phyloP scores from a whole-genome alignment of 139 green algal genomes.

The Edaphochlamys debaryana region DNA sequence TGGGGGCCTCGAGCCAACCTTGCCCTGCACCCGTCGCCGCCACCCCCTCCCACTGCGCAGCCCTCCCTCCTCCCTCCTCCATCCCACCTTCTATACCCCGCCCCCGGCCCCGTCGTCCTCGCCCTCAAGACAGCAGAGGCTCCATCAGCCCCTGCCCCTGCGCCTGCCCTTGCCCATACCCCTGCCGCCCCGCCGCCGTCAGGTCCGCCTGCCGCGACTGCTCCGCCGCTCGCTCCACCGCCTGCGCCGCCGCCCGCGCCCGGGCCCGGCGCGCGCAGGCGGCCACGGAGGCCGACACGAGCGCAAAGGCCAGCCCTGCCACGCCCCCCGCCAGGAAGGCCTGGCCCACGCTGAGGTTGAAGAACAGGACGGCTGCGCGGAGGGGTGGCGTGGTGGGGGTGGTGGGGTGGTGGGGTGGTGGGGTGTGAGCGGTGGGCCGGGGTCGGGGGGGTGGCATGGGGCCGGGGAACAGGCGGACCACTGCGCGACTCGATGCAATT shows the following conservation, averaged over 20 bases:
- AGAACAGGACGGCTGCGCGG: constrained; percentile 83
- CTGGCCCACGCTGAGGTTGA: constrained; percentile 61
- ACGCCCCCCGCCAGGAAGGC: constrained; percentile 72
- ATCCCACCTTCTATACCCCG: too few relatives aligned
- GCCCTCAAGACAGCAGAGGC: neutral
- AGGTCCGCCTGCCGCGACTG: neutral
- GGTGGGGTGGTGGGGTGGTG: too few relatives aligned
- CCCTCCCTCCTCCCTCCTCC: too few relatives aligned
- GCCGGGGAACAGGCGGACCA: too few relatives aligned
- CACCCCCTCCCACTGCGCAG: too few relatives aligned
- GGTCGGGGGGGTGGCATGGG: too few relatives aligned
- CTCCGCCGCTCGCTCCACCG: constrained; percentile 18
- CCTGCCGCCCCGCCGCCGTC: neutral
- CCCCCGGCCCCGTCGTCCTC: too few relatives aligned
- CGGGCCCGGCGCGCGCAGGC: constrained; percentile 9
- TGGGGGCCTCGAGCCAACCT: too few relatives aligned
- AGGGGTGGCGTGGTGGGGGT: too few relatives aligned
- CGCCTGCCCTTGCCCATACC: neutral
- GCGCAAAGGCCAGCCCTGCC: constrained; percentile 55
- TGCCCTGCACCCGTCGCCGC: too few relatives aligned
- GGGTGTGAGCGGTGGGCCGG: too few relatives aligned
- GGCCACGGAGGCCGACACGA: constrained; percentile 14
- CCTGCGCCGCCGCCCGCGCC: neutral
- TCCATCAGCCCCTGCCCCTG: neutral
- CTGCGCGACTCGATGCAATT: too few relatives aligned